Percentiles rank a stretch among this genome's conserved stretches.
Evolutionary conservation across 2,329 filamentous ascomycete species (phyloP).

Genomic region (Pestalotiopsis sp.): DNA sequence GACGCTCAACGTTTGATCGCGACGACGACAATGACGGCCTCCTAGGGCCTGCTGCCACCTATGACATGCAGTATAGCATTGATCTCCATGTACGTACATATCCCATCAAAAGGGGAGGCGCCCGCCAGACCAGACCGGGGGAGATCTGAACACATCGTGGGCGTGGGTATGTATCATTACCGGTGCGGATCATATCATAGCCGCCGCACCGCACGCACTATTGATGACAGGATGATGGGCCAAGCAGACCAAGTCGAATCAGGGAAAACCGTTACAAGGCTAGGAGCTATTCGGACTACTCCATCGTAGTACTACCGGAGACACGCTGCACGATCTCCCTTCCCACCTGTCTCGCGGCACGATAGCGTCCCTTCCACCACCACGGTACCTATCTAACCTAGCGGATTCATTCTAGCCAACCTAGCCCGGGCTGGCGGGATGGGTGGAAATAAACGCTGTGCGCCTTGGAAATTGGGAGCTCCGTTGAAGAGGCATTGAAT

Average conservation of each 20-base stretch:
- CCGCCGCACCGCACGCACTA: neutral
- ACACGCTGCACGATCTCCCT: neutral
- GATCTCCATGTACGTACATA: too few species aligned
- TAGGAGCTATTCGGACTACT: neutral
- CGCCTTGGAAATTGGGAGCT: neutral
- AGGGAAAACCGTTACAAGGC: neutral
- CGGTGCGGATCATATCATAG: neutral
- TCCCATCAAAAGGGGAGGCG: neutral
- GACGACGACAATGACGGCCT: too few species aligned
- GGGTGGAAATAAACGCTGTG: neutral
- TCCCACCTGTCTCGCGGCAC: neutral
- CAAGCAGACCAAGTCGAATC: neutral
- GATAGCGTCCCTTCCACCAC: too few species aligned
- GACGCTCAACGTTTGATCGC: neutral
- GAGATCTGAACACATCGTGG: neutral
- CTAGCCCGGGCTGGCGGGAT: neutral
- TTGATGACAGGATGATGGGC: neutral
- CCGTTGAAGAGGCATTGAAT: neutral
- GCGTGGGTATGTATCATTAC: neutral
- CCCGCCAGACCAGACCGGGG: neutral
- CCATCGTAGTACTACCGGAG: neutral
- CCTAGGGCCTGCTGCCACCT: too few species aligned
- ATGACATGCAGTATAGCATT: too few species aligned
- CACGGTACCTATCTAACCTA: neutral
- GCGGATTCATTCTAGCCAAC: neutral